These are phyloP conservation scores for Cystobasidium tubakii DNA, from an alignment of 768 basidiomycete species.

Conservation along the genomic window DNA sequence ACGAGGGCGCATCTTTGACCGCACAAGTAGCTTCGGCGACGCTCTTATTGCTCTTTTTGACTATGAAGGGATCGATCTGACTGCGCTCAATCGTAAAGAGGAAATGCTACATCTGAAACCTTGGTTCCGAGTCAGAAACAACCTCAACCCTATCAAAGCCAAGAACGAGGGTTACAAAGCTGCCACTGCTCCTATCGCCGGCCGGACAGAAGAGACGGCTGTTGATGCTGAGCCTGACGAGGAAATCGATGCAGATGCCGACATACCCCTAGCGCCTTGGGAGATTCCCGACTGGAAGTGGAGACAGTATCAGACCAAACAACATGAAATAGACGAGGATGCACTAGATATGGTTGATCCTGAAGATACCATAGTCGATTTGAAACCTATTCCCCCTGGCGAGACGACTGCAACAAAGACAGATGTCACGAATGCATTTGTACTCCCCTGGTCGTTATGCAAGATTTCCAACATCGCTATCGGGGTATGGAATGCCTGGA, in stretches of 20 bases:
- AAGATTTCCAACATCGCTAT: constrained; percentile 21
- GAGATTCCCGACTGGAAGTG: constrained; percentile 36
- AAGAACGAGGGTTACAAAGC: not conserved
- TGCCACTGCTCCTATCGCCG: not conserved
- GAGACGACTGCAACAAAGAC: constrained; percentile 17
- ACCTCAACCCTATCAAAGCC: constrained; percentile 32
- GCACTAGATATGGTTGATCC: constrained; percentile 22
- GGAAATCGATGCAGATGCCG: not conserved
- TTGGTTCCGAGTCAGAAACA: constrained; percentile 30
- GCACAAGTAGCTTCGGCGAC: constrained; percentile 15
- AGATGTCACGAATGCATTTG: constrained; percentile 31
- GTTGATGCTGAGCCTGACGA: not conserved
- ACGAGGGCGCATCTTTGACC: constrained; percentile 22
- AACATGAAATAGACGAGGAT: constrained; percentile 30
- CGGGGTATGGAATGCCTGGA: constrained; percentile 34
- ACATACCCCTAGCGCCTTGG: constrained; percentile 17
- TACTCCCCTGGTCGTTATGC: constrained; percentile 33
- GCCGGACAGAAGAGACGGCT: not conserved
- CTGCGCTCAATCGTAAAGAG: constrained; percentile 4
- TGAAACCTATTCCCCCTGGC: constrained; percentile 7
- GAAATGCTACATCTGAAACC: constrained; percentile 33
- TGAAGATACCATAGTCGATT: not conserved
- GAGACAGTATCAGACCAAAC: constrained; percentile 27
- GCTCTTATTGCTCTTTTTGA: constrained; percentile 33
- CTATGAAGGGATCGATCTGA: constrained; percentile 20